Conservation (phyloP, 2,329 filamentous ascomycete species). For the Penicillium sp. region DNA sequence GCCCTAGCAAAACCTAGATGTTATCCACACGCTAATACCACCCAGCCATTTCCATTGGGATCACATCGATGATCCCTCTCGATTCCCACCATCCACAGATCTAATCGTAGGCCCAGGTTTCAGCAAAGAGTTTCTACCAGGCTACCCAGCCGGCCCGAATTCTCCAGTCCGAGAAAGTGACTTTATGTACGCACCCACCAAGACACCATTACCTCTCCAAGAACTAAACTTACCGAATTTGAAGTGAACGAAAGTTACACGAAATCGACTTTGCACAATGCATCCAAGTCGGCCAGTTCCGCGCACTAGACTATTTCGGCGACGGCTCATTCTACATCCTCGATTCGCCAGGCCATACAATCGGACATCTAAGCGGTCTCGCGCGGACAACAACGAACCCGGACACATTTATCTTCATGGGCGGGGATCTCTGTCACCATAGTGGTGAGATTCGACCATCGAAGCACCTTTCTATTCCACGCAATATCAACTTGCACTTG, state of each 20-base stretch:
- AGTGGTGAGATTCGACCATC: slow-evolving; percentile 8
- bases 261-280: neutral
- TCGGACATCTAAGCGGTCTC: slow-evolving; percentile 24
- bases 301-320: neutral
- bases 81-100: slow-evolving; percentile 52
- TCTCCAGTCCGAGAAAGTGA: neutral
- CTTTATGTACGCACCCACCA: neutral
- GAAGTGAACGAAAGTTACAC: neutral
- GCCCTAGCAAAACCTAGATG: neutral
- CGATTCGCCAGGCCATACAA: neutral
- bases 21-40: neutral
- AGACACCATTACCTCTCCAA: neutral
- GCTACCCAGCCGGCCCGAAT: neutral
- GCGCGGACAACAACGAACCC: slow-evolving; percentile 26
- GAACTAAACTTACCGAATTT: neutral
- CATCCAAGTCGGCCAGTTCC: neutral
- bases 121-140: slow-evolving; percentile 50
- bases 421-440: slow-evolving; percentile 13
- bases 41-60: slow-evolving; percentile 44
- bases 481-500: neutral
- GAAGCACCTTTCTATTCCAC: too few species aligned
- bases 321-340: neutral
- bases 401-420: slow-evolving; percentile 18
- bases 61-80: slow-evolving; percentile 56
- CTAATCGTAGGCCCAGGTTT: slow-evolving; percentile 60